Evolutionary conservation across 2,329 filamentous ascomycete genomes (phyloP).

Genomic region (Helicocarpus griseus): DNA sequence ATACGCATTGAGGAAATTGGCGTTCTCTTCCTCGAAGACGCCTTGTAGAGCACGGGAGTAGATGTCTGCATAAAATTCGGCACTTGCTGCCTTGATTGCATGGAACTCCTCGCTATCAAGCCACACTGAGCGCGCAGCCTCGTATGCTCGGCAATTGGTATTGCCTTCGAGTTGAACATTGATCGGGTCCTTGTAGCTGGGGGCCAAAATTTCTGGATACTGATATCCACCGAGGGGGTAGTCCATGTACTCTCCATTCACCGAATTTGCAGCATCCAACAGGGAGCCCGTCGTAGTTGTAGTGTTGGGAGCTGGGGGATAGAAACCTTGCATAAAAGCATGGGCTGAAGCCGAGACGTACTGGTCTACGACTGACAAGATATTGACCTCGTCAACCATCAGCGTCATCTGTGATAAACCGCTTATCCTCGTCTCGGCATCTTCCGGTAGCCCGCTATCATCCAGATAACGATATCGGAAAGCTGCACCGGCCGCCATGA

Average conservation of each 20-base stretch:
- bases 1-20: conserved; percentile 44
- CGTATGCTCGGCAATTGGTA: conserved; percentile 33
- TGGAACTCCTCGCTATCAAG: conserved; percentile 32
- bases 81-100: conserved; percentile 27
- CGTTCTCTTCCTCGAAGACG: conserved; percentile 28
- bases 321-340: conserved; percentile 54
- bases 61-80: conserved; percentile 39
- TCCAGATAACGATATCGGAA: conserved; percentile 47
- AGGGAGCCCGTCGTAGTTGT: conserved; percentile 22
- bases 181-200: conserved; percentile 37
- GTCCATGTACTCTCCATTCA: conserved; percentile 39
- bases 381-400: conserved; percentile 37
- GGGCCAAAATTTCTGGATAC: conserved; percentile 42
- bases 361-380: conserved; percentile 40
- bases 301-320: conserved; percentile 40
- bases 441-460: conserved; percentile 14
- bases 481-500: conserved; percentile 40
- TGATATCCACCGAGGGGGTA: conserved; percentile 49
- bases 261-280: conserved; percentile 29
- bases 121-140: conserved; percentile 31
- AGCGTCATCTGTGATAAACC: conserved; percentile 38
- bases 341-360: conserved; percentile 45
- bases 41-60: conserved; percentile 35
- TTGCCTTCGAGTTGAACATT: conserved; percentile 43
- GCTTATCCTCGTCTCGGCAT: conserved; percentile 28